Evolutionary conservation across 441 rosid genomes (phyloP), one percentile per base, ranked within the genome.

Genomic region (Croton setiger): DNA sequence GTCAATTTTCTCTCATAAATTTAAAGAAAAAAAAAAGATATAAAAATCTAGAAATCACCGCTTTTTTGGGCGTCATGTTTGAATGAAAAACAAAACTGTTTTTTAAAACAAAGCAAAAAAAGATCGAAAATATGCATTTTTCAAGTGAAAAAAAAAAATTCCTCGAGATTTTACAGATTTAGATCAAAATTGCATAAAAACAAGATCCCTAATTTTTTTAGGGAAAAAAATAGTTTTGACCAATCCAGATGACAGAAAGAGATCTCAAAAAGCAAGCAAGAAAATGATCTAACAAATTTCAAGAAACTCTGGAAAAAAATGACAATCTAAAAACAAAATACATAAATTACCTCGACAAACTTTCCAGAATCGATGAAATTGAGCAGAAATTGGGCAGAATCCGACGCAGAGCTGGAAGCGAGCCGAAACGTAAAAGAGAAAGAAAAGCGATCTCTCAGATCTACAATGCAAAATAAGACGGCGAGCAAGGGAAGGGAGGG

Each of bases 291-390:
- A 21, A 21, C 12, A 52, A 20, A 12, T 62, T 62, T 62, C 12
- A 43, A 37, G 5, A 17, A 59, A 41, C 13, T 17, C 11, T 5
- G 0, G 12, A 52, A 54, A 44, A 35, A 4, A 17, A 13, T 0
- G 4, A 36, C 11, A 58, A 5, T 27, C 31, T 35, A 14, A 27
- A 7, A 4, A 27, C 31, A 54, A 44, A 52, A 5, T 5, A n/a
- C 14, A 3, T 5, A 17, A 53, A 43, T 8, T 44, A 79, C 78
- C 78, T 66, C 8, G 51, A 55, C 53, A 27, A 14, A 9, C 2
- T 53, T 20, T n/a, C 67, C 41, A 57, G 45, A 76, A 69, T 23
- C 51, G 58, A 61, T 64, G 60, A 64, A 70, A 63, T 64, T 43
- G 36, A 72, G 60, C 13, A 27, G 37, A 17, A 73, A 81, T 9